A percentile compares a stretch with the other conserved stretches of the same genome.
phyloP scores from a whole-genome alignment of 1,139 yeast species.

The Hanseniaspora gamundiae region DNA sequence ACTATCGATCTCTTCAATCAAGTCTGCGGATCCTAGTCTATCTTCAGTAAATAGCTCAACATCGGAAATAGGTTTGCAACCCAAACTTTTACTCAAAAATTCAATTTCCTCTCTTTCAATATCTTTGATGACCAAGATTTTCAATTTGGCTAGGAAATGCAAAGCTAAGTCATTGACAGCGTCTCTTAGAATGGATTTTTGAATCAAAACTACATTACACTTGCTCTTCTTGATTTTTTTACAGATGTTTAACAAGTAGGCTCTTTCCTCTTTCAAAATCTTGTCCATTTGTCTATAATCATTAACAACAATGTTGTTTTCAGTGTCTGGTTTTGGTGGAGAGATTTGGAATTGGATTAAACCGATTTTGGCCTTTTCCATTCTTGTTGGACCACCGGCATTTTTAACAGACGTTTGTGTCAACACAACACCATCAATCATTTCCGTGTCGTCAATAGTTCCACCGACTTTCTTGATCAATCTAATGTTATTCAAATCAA shows the following conservation, averaged over 20 bases:
- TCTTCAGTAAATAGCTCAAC: slow-evolving; percentile 87
- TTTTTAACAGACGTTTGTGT: slow-evolving; percentile 80
- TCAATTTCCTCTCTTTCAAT: slow-evolving; percentile 95
- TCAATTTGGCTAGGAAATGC: slow-evolving; percentile 84
- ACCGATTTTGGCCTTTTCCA: slow-evolving; percentile 89
- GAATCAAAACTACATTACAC: slow-evolving; percentile 88
- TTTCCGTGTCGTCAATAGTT: slow-evolving; percentile 90
- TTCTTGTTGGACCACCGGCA: slow-evolving; percentile 94
- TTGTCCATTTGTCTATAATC: slow-evolving; percentile 99
- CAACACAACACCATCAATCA: slow-evolving; percentile 85
- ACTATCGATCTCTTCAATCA: slow-evolving; percentile 84
- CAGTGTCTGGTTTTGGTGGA: slow-evolving; percentile 99
- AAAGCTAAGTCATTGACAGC: slow-evolving; percentile 95
- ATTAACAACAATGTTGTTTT: slow-evolving; percentile 90
- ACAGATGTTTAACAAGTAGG: slow-evolving; percentile 85
- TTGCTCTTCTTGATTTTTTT: slow-evolving; percentile 93
- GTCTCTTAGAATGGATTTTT: slow-evolving; percentile 88
- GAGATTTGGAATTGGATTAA: slow-evolving; percentile 91
- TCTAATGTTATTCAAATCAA: slow-evolving; percentile 79
- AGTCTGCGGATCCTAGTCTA: slow-evolving; percentile 82
- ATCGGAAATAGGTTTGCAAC: slow-evolving; percentile 95
- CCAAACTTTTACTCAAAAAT: slow-evolving; percentile 79
- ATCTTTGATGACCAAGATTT: slow-evolving; percentile 89
- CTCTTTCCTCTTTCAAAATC: slow-evolving; percentile 93
- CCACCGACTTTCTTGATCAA: slow-evolving; percentile 92